A percentile compares a stretch with the other conserved stretches of the same genome.
These are phyloP conservation scores for Ceratobasidium sp. DNA, from an alignment of 1,284 basidiomycete genomes.

Conservation along the genomic window DNA sequence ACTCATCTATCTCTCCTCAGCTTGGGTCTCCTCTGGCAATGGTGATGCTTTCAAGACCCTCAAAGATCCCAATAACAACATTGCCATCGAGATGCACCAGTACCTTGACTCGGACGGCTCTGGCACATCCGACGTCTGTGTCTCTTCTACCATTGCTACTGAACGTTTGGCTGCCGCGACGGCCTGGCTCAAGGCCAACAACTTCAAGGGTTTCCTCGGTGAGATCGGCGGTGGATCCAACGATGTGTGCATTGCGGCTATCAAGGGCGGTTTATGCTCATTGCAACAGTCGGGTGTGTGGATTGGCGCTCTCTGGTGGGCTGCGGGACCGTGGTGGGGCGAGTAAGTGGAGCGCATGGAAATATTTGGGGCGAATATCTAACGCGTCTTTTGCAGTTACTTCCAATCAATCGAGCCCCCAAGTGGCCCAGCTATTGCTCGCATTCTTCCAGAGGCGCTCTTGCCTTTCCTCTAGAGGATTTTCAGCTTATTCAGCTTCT, in stretches of 20 bases:
- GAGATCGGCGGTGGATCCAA: conserved; percentile 74
- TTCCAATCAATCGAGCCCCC: conserved; percentile 62
- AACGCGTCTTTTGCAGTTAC: conserved; percentile 46
- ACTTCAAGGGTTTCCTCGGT: conserved; percentile 73
- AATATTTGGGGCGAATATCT: too few relatives aligned
- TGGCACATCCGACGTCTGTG: conserved; percentile 68
- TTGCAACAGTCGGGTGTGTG: conserved; percentile 72
- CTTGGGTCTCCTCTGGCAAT: conserved; percentile 71
- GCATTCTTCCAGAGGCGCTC: conserved; percentile 69
- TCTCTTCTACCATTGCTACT: conserved; percentile 70
- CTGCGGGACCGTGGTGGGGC: conserved; percentile 47
- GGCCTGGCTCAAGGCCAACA: conserved; percentile 69
- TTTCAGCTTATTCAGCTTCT: neutral
- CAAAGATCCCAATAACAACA: conserved; percentile 72
- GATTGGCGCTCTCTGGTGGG: conserved; percentile 61
- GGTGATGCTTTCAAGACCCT: conserved; percentile 66
- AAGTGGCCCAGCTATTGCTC: conserved; percentile 65
- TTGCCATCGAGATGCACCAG: conserved; percentile 77
- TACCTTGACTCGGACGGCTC: conserved; percentile 77
- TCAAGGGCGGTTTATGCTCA: conserved; percentile 68
- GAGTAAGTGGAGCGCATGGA: conserved; percentile 11
- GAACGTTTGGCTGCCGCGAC: conserved; percentile 70
- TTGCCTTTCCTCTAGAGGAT: conserved; percentile 46
- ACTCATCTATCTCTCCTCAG: conserved; percentile 45
- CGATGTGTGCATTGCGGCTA: conserved; percentile 64